Evolutionary conservation across 2,329 filamentous ascomycete species (phyloP).

Genomic region (Lachnellula subtilissima): DNA sequence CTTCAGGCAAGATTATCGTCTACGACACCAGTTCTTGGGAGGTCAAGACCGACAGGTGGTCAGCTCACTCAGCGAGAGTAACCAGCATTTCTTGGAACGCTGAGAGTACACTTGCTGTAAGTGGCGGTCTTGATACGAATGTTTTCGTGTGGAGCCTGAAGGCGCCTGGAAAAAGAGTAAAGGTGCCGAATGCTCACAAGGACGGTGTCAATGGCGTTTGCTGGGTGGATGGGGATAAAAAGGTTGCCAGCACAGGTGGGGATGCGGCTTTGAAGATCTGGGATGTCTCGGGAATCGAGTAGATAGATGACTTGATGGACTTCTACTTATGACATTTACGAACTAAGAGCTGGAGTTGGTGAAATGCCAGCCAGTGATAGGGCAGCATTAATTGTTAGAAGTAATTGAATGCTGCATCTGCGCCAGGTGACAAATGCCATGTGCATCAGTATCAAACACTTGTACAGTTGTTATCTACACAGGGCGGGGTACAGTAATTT

Average conservation of each 20-base stretch:
- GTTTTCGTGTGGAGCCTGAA: conserved; percentile 85
- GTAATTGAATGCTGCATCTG: not conserved
- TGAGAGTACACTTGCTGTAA: conserved; percentile 71
- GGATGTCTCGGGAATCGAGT: conserved; percentile 57
- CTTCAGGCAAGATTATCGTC: conserved; percentile 80
- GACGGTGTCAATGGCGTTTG: conserved; percentile 86
- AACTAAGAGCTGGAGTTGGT: too few relatives aligned
- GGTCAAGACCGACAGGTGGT: conserved; percentile 76
- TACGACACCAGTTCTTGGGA: conserved; percentile 64
- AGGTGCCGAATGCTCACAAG: conserved; percentile 86
- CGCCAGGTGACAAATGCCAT: too few relatives aligned
- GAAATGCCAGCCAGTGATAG: too few relatives aligned
- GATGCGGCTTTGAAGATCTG: conserved; percentile 92
- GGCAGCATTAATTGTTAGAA: not conserved
- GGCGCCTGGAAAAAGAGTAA: conserved; percentile 79
- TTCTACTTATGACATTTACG: too few relatives aligned
- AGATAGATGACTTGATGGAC: conserved; percentile 7
- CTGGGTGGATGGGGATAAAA: conserved; percentile 65
- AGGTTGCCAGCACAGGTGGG: conserved; percentile 73
- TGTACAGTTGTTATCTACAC: too few relatives aligned
- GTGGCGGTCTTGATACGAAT: conserved; percentile 84
- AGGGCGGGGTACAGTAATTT: too few relatives aligned
- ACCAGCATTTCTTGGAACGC: conserved; percentile 73
- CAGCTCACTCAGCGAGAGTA: conserved; percentile 64
- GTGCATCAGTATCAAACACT: too few relatives aligned